Conservation (phyloP, 768 basidiomycete species). For the Cystofilobasidium bisporidii region DNA sequence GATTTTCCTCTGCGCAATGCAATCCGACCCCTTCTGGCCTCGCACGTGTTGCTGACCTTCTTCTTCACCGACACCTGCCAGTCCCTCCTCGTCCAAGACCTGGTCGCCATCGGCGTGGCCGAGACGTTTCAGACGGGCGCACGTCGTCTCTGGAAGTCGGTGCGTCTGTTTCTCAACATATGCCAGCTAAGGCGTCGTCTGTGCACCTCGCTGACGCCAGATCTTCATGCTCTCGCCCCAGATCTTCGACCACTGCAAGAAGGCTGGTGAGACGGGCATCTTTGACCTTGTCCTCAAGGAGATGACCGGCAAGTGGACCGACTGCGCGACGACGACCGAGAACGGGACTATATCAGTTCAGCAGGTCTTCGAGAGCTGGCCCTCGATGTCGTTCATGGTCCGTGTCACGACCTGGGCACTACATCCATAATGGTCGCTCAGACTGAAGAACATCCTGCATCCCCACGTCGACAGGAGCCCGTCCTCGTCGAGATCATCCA, state of each 20-base stretch:
- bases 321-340: constrained; percentile 36
- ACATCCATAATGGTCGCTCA: too few species aligned
- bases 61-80: background rate
- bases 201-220: too few species aligned
- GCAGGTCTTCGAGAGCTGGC: constrained; percentile 38
- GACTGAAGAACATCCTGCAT: too few species aligned
- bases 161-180: constrained; percentile 17
- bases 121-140: constrained; percentile 38
- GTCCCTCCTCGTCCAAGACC: constrained; percentile 33
- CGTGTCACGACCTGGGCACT: too few species aligned
- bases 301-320: constrained; percentile 35
- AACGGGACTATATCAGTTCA: constrained; percentile 36
- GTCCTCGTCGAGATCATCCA: constrained; percentile 35
- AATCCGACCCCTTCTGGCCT: background rate
- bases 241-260: constrained; percentile 31
- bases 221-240: background rate
- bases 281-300: constrained; percentile 35
- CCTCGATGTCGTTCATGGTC: constrained; percentile 33
- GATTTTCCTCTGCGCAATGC: too few species aligned
- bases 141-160: constrained; percentile 36
- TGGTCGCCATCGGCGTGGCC: constrained; percentile 34
- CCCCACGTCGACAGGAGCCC: constrained; percentile 29
- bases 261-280: constrained; percentile 30
- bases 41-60: background rate
- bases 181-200: too few species aligned